Conservation (phyloP, 257 asterid species). For the Ocimum tenuiflorum region DNA sequence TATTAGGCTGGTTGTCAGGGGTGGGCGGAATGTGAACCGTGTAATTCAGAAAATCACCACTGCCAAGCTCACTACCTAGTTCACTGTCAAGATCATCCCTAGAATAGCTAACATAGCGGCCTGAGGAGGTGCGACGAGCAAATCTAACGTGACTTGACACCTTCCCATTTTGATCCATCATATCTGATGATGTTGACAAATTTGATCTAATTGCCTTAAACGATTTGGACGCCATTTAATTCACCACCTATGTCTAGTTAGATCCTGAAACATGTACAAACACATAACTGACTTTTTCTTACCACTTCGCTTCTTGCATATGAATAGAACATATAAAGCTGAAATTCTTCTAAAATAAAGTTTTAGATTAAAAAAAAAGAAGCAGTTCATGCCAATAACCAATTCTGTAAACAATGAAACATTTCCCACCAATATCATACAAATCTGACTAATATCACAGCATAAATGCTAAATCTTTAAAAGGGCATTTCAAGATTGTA, state of each 20-base stretch:
- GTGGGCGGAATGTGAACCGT: slow-evolving; percentile 62
- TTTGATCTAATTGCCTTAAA: slow-evolving; percentile 51
- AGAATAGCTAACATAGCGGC: slow-evolving; percentile 52
- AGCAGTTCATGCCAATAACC: neutral
- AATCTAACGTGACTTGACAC: slow-evolving; percentile 32
- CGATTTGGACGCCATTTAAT: slow-evolving; percentile 52
- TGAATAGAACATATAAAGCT: neutral
- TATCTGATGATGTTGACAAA: slow-evolving; percentile 54
- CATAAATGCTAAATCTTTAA: neutral
- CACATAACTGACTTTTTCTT: neutral
- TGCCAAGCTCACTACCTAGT: slow-evolving; percentile 50
- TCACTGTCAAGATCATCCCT: slow-evolving; percentile 60
- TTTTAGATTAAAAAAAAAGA: neutral
- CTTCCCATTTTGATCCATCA: slow-evolving; percentile 39
- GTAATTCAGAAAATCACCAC: slow-evolving; percentile 42
- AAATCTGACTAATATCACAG: slow-evolving; percentile 4
- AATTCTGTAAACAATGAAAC: neutral
- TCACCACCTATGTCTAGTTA: neutral
- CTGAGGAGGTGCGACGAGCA: slow-evolving; percentile 52
- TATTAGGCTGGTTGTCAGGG: slow-evolving; percentile 58
- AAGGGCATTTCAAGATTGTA: neutral
- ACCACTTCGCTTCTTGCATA: neutral
- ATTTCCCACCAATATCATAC: neutral
- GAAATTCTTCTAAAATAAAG: neutral
- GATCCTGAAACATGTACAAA: slow-evolving; percentile 31